Evolutionary conservation across 495 filamentous ascomycete species (phyloP), one percentile per base, ranked within the genome.

Genomic region (Amniculicola lignicola): DNA sequence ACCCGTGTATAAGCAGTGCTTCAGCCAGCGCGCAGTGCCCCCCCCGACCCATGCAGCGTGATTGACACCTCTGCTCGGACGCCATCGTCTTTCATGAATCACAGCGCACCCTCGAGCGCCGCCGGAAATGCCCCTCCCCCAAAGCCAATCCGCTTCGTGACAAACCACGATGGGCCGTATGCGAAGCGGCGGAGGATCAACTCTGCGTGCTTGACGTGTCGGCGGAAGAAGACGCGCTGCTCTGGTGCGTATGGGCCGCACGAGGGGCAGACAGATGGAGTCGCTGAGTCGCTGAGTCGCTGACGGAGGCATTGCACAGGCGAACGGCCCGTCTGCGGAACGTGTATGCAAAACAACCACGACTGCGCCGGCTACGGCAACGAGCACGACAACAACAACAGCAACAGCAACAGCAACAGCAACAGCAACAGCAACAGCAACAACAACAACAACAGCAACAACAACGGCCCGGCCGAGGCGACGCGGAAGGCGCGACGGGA

Each of bases 191-290:
- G 62, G 21, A 48, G 62, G 16, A 65, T 65, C 51, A 61, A 61
- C 43, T 65, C 62, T 35, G 62, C 62, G n/a, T 65, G 62, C 25
- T 42, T 61, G 47, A 65, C 62, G 7, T 65, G 62, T 38, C 51
- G 62, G 15, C 29, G 53, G 19, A 61, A 59, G 70, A 91, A 91
- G 72, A 90, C 87, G 51, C 79, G 88, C 69, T 91, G 88, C 67
- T 88, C 85, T 22, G 88, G 87, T 63, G 3, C 35, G 59, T 44
- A 3, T 81, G 83, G 59, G 84, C 84, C 10, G 29, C 52, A 19
- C 37, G 12, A n/a, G n/a, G n/a, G n/a, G n/a, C n/a, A n/a, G n/a
- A n/a, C n/a, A n/a, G n/a, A n/a, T n/a, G n/a, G n/a, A n/a, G n/a
- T n/a, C n/a, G n/a, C n/a, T n/a, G n/a, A n/a, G n/a, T n/a, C n/a